These are phyloP conservation scores for Sphagnum tenellum DNA, from an alignment of 225 moss, liverwort and hornwort species.

Conservation along the genomic window DNA sequence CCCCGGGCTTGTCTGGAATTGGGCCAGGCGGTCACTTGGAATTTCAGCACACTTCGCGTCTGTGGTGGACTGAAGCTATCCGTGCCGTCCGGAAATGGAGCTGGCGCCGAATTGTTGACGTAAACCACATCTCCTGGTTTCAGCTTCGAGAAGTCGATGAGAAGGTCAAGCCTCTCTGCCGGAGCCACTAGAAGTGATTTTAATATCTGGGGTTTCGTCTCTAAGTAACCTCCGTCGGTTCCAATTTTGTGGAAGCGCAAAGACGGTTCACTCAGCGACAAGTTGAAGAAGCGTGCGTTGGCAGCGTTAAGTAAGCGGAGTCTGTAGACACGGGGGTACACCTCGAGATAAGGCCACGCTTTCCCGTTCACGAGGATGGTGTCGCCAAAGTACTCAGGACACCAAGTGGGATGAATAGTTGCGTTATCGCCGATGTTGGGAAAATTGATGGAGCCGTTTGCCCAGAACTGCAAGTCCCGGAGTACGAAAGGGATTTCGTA, in stretches of 20 bases:
- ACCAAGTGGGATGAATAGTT: conserved; percentile 35
- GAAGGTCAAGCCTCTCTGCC: conserved; percentile 50
- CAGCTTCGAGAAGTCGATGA: conserved; percentile 51
- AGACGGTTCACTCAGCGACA: conserved; percentile 20
- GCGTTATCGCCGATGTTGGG: conserved; percentile 43
- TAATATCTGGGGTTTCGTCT: conserved; percentile 10
- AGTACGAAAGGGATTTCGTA: conserved; percentile 20
- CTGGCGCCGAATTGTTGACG: conserved; percentile 54
- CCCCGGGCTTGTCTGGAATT: neutral
- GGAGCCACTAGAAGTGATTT: conserved; percentile 31
- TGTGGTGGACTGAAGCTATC: conserved; percentile 9
- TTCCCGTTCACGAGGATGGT: conserved; percentile 45
- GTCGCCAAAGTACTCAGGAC: conserved; percentile 62
- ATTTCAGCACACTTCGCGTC: conserved; percentile 21
- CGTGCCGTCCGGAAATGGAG: conserved; percentile 43
- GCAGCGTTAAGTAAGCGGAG: conserved; percentile 43
- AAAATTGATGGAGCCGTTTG: conserved; percentile 49
- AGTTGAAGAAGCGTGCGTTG: conserved; percentile 53
- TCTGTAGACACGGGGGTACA: conserved; percentile 26
- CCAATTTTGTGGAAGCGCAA: conserved; percentile 63
- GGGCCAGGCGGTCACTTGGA: conserved; percentile 16
- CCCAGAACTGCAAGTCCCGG: conserved; percentile 29
- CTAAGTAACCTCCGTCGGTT: conserved; percentile 63
- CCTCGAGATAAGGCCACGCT: conserved; percentile 41
- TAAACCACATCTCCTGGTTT: conserved; percentile 18